Evolutionary conservation across 768 basidiomycete genomes (phyloP).

Genomic region (Serendipita indica): DNA sequence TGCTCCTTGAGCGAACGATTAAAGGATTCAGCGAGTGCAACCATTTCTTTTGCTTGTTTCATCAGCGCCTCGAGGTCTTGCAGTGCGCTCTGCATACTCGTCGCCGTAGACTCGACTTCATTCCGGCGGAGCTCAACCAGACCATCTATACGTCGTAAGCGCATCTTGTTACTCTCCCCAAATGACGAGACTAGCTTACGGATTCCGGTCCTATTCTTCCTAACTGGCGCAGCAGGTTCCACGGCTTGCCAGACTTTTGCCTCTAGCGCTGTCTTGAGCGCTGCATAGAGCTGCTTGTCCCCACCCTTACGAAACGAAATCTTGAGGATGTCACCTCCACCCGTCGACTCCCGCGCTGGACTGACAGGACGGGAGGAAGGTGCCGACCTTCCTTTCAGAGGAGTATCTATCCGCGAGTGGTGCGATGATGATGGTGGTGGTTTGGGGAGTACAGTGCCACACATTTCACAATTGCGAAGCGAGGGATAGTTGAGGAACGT

Average conservation of each 20-base stretch:
- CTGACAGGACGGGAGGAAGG: slow-evolving; percentile 52
- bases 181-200: too few relatives aligned
- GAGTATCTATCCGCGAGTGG: neutral
- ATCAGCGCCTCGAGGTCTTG: slow-evolving; percentile 81
- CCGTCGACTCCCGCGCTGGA: slow-evolving; percentile 24
- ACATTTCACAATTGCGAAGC: slow-evolving; percentile 69
- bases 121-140: neutral
- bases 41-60: slow-evolving; percentile 87
- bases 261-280: slow-evolving; percentile 53
- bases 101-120: slow-evolving; percentile 36
- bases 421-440: neutral
- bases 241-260: slow-evolving; percentile 62
- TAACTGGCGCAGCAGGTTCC: neutral
- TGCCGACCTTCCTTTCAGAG: slow-evolving; percentile 35
- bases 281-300: slow-evolving; percentile 65
- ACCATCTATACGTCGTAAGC: slow-evolving; percentile 7
- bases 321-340: slow-evolving; percentile 38
- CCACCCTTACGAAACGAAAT: slow-evolving; percentile 88
- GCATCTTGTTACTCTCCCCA: neutral
- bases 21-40: slow-evolving; percentile 72
- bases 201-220: slow-evolving; percentile 14
- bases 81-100: slow-evolving; percentile 53
- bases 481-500: slow-evolving; percentile 84
- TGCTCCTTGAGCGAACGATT: slow-evolving; percentile 60
- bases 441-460: slow-evolving; percentile 49